Base-by-base conservation (phyloP, 23 red algal species). In the Gracilariopsis chorda region DNA sequence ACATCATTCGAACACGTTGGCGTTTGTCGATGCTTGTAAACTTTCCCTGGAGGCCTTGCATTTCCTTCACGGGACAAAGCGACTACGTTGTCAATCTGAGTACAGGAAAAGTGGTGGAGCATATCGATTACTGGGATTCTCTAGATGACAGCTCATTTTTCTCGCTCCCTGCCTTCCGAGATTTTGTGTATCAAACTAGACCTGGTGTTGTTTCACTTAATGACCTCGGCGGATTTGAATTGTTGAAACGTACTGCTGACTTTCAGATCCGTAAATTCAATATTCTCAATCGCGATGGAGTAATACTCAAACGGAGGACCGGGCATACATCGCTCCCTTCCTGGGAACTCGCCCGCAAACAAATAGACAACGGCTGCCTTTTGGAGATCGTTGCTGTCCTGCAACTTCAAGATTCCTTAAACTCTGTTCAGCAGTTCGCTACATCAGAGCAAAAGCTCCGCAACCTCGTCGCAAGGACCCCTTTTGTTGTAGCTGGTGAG, bases 61-160 rank as follows among this genome's bases (percentile, higher is more conserved):
- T 91, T 49, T 36, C 74, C 11, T 95, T 95, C 49, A 95, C 93
- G 17, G 93, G 93, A 4, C 60, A 78, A 39, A 87, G 84, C 44
- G 72, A 84, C 35, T 95, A 95, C 40, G 65, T 84, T 14, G 59
- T 95, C 9, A 75, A 94, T 45, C 24, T 82, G 2, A 24, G 21
- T 7, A 36, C 10, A 17, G 84, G 84, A 20, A 59, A 69, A 36
- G 71, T 95, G 61, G 21, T 25, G 14, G 29, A 47, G 9, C 93
- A 95, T 23, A 48, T 90, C 40, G 93, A 95, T 78, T 73, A 78
- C 28, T 95, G 93, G 93, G 93, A 95, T 58, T 88, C 93, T 10
- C 77, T 95, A 13, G 35, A 61, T 8, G 85, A 89, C 51, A 77
- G 68, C 69, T 47, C 85, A 7, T 89, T 78, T 30, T 89, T 89